These are phyloP conservation scores for Neocatenulostroma microsporum DNA, from an alignment of 2,329 filamentous ascomycete species.

Conservation along the genomic window DNA sequence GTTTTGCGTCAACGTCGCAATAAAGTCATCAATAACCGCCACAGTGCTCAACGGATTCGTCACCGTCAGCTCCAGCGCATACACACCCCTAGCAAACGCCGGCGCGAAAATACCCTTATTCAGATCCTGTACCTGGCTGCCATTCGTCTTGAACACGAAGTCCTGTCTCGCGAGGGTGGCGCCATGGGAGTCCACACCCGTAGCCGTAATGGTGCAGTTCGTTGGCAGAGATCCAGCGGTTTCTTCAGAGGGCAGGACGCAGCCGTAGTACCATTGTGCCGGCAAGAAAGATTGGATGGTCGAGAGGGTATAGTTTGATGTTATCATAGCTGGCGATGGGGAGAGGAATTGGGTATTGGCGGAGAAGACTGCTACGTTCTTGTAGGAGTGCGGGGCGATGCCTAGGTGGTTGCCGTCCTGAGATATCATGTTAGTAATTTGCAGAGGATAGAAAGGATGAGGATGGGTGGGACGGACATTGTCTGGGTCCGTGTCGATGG, in stretches of 20 bases:
- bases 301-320: constrained; percentile 11
- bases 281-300: constrained; percentile 12
- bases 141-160: constrained; percentile 13
- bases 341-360: constrained; percentile 8
- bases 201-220: constrained; percentile 12
- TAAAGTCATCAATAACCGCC: constrained; percentile 14
- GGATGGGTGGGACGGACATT: too few relatives aligned
- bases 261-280: constrained; percentile 12
- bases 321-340: constrained; percentile 8
- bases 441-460: too few relatives aligned
- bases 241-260: constrained; percentile 12
- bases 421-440: too few relatives aligned
- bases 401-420: constrained; percentile 15
- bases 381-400: constrained; percentile 14
- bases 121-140: constrained; percentile 13
- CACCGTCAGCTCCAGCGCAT: constrained; percentile 11
- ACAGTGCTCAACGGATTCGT: constrained; percentile 3
- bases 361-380: constrained; percentile 12
- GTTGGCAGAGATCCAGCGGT: constrained; percentile 13
- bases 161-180: constrained; percentile 8
- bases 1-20: constrained; percentile 12
- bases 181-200: constrained; percentile 7
- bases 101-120: constrained; percentile 9
- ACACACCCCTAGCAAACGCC: constrained; percentile 10
- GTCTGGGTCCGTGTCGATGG: constrained; percentile 14